phyloP scores from a whole-genome alignment of 208 protist species.

The Leishmania amazonensis region DNA sequence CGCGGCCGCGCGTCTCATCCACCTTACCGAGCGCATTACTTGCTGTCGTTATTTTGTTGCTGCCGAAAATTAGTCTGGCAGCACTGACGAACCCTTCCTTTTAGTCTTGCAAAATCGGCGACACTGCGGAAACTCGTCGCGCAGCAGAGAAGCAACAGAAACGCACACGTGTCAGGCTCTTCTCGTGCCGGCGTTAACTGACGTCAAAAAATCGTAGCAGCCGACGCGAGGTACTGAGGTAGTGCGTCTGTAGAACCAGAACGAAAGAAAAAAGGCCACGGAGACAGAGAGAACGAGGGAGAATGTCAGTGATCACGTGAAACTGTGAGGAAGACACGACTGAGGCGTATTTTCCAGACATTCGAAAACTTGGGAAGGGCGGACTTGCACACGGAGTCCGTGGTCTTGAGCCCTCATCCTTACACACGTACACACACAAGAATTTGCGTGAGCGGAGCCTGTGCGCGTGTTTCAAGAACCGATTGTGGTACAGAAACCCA shows the following conservation, averaged over 20 bases:
- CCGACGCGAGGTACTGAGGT: background rate
- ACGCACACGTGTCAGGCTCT: background rate
- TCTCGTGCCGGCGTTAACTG: background rate
- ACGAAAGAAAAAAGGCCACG: background rate
- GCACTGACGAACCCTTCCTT: background rate
- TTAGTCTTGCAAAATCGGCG: background rate
- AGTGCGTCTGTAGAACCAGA: background rate
- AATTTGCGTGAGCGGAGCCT: background rate
- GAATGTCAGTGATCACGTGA: background rate
- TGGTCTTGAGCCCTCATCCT: background rate
- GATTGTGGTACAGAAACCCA: background rate
- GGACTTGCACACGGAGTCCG: too few relatives aligned
- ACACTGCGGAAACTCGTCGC: background rate
- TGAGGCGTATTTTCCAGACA: background rate
- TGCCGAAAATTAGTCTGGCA: background rate
- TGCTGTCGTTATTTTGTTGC: too few relatives aligned
- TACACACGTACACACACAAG: background rate
- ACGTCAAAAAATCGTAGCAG: background rate
- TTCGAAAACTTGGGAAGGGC: background rate
- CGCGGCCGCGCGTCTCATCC: background rate
- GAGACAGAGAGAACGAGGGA: background rate
- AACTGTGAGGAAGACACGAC: background rate
- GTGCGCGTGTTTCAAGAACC: background rate
- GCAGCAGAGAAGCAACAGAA: conserved; percentile 2
- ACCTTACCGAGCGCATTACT: conserved; percentile 6